phyloP scores from a whole-genome alignment of 768 basidiomycete species.

The Pulveroboletus sp. region DNA sequence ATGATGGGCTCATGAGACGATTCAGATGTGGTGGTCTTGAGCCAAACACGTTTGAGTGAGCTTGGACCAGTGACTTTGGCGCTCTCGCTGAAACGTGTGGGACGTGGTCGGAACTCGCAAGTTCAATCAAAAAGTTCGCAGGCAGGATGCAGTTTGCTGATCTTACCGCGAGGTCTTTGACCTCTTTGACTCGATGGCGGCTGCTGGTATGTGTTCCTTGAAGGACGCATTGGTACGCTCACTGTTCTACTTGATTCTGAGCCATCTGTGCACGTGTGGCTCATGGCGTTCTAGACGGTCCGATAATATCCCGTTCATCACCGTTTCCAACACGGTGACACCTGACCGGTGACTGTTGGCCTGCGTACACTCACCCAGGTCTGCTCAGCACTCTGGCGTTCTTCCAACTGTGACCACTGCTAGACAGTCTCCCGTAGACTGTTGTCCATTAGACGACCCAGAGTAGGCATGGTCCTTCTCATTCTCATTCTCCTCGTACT shows the following conservation, averaged over 20 bases:
- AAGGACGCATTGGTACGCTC: neutral
- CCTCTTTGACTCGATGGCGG: too few relatives aligned
- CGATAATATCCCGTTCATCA: conserved; percentile 3
- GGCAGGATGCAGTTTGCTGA: too few relatives aligned
- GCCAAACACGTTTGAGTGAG: too few relatives aligned
- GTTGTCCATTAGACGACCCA: neutral
- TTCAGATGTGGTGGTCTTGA: neutral
- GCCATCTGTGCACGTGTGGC: neutral
- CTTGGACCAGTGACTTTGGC: too few relatives aligned
- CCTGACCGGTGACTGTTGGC: neutral
- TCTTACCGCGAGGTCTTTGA: too few relatives aligned
- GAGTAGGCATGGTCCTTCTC: conserved; percentile 1
- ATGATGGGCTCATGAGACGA: neutral
- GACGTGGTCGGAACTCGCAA: too few relatives aligned
- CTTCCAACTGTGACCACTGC: neutral
- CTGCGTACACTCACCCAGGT: neutral
- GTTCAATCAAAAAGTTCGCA: too few relatives aligned
- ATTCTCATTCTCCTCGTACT: neutral
- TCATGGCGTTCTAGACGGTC: neutral
- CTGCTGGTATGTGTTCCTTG: too few relatives aligned
- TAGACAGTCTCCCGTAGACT: neutral
- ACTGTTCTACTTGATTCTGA: neutral
- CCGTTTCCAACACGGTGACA: neutral
- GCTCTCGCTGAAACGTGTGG: too few relatives aligned
- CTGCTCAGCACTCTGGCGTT: neutral